phyloP scores from a whole-genome alignment of 23 red algal genomes.

The Gracilaria domingensis region DNA sequence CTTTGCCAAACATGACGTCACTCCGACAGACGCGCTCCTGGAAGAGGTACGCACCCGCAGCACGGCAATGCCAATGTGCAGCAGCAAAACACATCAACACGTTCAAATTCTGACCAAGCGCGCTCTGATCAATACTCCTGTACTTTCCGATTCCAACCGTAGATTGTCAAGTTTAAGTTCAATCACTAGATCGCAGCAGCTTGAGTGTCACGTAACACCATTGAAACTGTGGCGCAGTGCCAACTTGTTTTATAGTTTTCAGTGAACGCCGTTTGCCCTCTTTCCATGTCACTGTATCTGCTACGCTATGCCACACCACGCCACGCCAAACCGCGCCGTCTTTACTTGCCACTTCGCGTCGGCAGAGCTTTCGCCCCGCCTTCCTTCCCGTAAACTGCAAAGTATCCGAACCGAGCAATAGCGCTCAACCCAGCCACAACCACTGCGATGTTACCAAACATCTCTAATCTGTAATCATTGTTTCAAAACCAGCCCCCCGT shows the following conservation, averaged over 20 bases:
- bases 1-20: conserved; percentile 50
- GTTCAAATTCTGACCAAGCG: conserved; percentile 1
- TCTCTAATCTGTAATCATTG: conserved; percentile 35
- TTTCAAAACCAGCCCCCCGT: background rate
- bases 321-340: background rate
- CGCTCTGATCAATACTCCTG: background rate
- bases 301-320: background rate
- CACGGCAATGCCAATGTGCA: background rate
- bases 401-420: conserved; percentile 64
- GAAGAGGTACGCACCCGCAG: conserved; percentile 37
- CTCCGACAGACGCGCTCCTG: conserved; percentile 53
- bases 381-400: conserved; percentile 63
- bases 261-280: background rate
- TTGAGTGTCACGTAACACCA: background rate
- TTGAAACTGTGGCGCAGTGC: conserved; percentile 1
- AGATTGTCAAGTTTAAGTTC: conserved; percentile 79
- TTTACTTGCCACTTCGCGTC: conserved; percentile 8
- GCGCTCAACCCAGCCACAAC: conserved; percentile 42
- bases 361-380: conserved; percentile 60
- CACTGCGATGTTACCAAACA: conserved; percentile 43
- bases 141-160: background rate
- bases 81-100: too few species aligned
- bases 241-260: background rate
- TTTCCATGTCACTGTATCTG: background rate
- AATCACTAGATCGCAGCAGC: conserved; percentile 42